Evolutionary conservation across 345 rosid genomes (phyloP), one percentile per base, ranked within the genome.

Genomic region (Melaleuca alternifolia): DNA sequence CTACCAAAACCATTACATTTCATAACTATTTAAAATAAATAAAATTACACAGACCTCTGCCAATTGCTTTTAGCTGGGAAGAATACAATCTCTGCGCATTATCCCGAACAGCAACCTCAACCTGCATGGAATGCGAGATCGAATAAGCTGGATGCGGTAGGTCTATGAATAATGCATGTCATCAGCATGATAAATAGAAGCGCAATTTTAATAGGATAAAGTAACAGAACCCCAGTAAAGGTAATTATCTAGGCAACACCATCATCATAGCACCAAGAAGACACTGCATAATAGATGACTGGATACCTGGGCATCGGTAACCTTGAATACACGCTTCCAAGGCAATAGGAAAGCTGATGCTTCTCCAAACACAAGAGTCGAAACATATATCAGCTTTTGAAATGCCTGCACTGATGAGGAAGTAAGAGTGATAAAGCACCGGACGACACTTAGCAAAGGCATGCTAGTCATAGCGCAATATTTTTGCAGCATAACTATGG

Each of bases 331-430:
- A 76, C 99, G 96, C 89, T 96, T 96, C 99, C 99, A 98, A 82
- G 99, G 99, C 88, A 96, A 93, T 91, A 96, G 99, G 91, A 96
- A 98, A 41, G 97, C 89, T 50, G 98, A 94, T 10, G 99, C 99
- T 41, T 98, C 98, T 84, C 98, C 99, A 90, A 96, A 98, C 59
- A 96, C 99, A 89, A 98, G 95, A 85, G 94, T 92, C 84, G 99
- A 98, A 87, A 95, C 95, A 93, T 96, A 96, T 82, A 98, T 94
- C 88, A 98, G 91, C 96, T 94, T 98, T 98, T 95, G 97, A 93
- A 98, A 98, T 92, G 99, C 99, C 99, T 98, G 98, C 98, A 95
- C 95, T 93, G 94, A 95, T 94, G 92, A 92, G 86, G 85, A 91
- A 87, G 76, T 89, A 88, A 87, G 48, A 86, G 93, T 95, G 96